phyloP scores from a whole-genome alignment of 2,329 filamentous ascomycete genomes.

The Raffaelea ambrosiae region DNA sequence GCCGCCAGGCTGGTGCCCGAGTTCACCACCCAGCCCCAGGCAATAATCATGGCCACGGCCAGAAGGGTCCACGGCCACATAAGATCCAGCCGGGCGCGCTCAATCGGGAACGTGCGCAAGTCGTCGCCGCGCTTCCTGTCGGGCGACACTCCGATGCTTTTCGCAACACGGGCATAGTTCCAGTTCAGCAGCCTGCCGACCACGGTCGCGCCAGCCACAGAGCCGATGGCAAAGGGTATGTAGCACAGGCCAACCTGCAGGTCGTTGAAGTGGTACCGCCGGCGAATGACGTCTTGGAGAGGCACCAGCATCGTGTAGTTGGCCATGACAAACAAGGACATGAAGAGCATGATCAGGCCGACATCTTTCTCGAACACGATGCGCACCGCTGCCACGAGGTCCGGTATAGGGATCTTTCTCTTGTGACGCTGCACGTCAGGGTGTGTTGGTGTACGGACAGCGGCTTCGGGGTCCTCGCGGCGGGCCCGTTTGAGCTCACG shows the following conservation, averaged over 20 bases:
- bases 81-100: conserved; percentile 24
- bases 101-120: conserved; percentile 25
- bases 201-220: conserved; percentile 23
- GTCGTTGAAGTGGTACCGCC: conserved; percentile 23
- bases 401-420: conserved; percentile 17
- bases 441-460: conserved; percentile 5
- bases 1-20: conserved; percentile 27
- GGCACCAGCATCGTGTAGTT: conserved; percentile 24
- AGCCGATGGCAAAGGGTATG: conserved; percentile 28
- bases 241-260: conserved; percentile 30
- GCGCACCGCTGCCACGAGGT: conserved; percentile 21
- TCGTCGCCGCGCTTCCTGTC: conserved; percentile 33
- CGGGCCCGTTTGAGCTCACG: background rate
- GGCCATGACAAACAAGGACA: conserved; percentile 25
- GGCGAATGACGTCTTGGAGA: conserved; percentile 23
- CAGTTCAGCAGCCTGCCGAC: conserved; percentile 48
- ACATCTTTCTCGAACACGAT: conserved; percentile 27
- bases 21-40: conserved; percentile 35
- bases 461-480: conserved; percentile 7
- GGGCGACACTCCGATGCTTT: conserved; percentile 36
- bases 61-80: conserved; percentile 31
- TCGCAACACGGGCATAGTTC: conserved; percentile 49
- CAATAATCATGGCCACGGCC: conserved; percentile 29
- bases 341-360: conserved; percentile 23
- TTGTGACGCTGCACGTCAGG: conserved; percentile 6